Evolutionary conservation across 306 rosid species (phyloP).

Genomic region (Begonia fuchsioides): DNA sequence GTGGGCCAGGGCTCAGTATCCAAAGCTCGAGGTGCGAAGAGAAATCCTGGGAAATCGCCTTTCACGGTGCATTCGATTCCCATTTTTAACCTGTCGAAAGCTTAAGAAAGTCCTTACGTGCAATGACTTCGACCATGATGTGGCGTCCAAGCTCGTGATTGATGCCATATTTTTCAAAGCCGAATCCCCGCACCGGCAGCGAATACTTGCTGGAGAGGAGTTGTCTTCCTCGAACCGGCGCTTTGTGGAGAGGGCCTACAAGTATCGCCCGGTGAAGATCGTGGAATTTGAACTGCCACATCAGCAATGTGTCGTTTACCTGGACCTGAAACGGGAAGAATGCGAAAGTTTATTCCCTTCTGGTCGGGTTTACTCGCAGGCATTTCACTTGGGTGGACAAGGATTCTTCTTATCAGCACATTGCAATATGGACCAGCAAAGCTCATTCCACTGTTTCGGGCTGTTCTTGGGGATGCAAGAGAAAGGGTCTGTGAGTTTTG

Average conservation of each 20-base stretch:
- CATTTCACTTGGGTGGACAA: conserved; percentile 95
- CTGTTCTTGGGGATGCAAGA: conserved; percentile 97
- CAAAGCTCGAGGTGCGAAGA: conserved; percentile 69
- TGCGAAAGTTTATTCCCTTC: conserved; percentile 67
- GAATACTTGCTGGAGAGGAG: conserved; percentile 66
- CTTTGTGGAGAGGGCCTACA: conserved; percentile 83
- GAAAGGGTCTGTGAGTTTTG: conserved; percentile 80
- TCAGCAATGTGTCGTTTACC: conserved; percentile 85
- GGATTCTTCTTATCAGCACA: conserved; percentile 96
- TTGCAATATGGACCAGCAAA: conserved; percentile 98
- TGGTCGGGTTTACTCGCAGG: conserved; percentile 94
- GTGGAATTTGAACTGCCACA: conserved; percentile 90
- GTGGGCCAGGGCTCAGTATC: conserved; percentile 64
- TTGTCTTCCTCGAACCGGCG: conserved; percentile 44
- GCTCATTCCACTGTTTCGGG: conserved; percentile 91
- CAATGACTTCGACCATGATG: conserved; percentile 74
- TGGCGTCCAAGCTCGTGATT: conserved; percentile 70
- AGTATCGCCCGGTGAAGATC: conserved; percentile 93
- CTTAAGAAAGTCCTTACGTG: conserved; percentile 83
- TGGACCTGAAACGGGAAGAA: conserved; percentile 90
- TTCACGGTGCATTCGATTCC: conserved; percentile 74
- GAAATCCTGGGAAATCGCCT: conserved; percentile 60
- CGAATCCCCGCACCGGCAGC: conserved; percentile 87
- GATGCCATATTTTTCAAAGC: conserved; percentile 92
- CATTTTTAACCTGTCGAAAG: conserved; percentile 82